Percentiles rank a stretch among this genome's conserved stretches.
phyloP scores from a whole-genome alignment of 2,329 filamentous ascomycete genomes.

The Drechslerella stenobrocha region DNA sequence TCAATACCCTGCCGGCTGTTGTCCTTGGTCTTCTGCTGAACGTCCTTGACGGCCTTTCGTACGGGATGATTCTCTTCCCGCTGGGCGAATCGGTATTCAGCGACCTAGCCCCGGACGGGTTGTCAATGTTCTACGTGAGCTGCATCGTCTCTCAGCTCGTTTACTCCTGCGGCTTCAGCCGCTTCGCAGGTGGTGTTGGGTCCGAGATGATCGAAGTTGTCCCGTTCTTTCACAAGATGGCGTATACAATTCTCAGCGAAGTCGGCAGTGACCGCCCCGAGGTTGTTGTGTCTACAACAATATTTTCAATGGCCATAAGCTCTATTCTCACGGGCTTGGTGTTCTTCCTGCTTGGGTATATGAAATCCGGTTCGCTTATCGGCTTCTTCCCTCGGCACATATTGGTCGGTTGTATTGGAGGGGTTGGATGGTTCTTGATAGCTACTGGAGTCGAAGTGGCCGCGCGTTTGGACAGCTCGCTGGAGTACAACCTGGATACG shows the following conservation, averaged over 20 bases:
- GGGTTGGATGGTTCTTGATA: constrained; percentile 92
- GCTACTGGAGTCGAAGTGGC: constrained; percentile 92
- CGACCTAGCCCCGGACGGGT: constrained; percentile 84
- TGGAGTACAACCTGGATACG: constrained; percentile 78
- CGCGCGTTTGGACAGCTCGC: constrained; percentile 79
- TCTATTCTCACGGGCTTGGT: constrained; percentile 87
- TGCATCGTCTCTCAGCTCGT: constrained; percentile 91
- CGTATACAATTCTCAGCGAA: constrained; percentile 75
- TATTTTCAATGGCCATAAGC: constrained; percentile 85
- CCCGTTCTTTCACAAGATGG: constrained; percentile 99
- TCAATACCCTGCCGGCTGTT: constrained; percentile 77
- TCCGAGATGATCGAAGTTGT: constrained; percentile 74
- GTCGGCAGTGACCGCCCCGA: constrained; percentile 80
- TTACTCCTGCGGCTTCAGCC: constrained; percentile 80
- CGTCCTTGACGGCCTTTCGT: constrained; percentile 89
- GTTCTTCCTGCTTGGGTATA: constrained; percentile 87
- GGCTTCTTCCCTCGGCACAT: constrained; percentile 98
- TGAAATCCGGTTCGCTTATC: constrained; percentile 85
- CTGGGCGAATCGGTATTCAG: constrained; percentile 84
- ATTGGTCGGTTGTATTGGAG: constrained; percentile 93
- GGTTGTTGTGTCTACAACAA: constrained; percentile 89
- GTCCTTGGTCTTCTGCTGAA: constrained; percentile 87
- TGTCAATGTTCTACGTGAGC: constrained; percentile 98
- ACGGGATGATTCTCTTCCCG: constrained; percentile 86
- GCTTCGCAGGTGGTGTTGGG: constrained; percentile 86